A percentile compares a stretch with the other conserved stretches of the same genome.
Conservation (phyloP, 805 yeast species). For the Wickerhamomyces alni region DNA sequence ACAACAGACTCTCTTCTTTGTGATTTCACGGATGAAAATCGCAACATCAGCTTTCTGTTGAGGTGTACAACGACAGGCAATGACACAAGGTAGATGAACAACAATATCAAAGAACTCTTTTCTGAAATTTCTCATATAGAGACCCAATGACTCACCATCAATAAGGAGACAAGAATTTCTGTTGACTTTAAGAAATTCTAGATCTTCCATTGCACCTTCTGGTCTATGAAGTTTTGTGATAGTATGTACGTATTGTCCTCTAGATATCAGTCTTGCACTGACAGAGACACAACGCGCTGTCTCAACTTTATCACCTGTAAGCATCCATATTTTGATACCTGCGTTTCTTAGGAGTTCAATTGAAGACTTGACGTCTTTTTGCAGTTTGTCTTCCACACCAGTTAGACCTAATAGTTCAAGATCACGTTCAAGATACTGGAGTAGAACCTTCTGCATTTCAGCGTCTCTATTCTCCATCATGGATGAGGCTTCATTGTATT, state of each 20-base stretch:
- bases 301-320: slow-evolving; percentile 98
- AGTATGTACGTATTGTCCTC: slow-evolving; percentile 92
- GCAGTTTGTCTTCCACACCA: slow-evolving; percentile 96
- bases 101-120: slow-evolving; percentile 75
- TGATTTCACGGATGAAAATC: slow-evolving; percentile 61
- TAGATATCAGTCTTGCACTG: slow-evolving; percentile 85
- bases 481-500: slow-evolving; percentile 67
- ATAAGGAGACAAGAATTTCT: slow-evolving; percentile 66
- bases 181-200: slow-evolving; percentile 66
- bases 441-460: slow-evolving; percentile 61
- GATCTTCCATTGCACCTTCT: slow-evolving; percentile 62
- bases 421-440: slow-evolving; percentile 70
- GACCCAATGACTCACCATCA: slow-evolving; percentile 87
- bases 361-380: slow-evolving; percentile 84
- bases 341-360: slow-evolving; percentile 92
- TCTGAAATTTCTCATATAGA: slow-evolving; percentile 56
- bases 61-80: slow-evolving; percentile 97
- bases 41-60: slow-evolving; percentile 98
- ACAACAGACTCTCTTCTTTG: slow-evolving; percentile 90
- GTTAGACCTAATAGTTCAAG: slow-evolving; percentile 86
- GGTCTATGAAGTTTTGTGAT: slow-evolving; percentile 57
- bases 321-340: slow-evolving; percentile 97
- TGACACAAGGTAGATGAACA: slow-evolving; percentile 82
- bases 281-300: slow-evolving; percentile 97
- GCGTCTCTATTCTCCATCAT: slow-evolving; percentile 77